phyloP scores from a whole-genome alignment of 176 grass and related monocot species.

The Aechmea fasciata region DNA sequence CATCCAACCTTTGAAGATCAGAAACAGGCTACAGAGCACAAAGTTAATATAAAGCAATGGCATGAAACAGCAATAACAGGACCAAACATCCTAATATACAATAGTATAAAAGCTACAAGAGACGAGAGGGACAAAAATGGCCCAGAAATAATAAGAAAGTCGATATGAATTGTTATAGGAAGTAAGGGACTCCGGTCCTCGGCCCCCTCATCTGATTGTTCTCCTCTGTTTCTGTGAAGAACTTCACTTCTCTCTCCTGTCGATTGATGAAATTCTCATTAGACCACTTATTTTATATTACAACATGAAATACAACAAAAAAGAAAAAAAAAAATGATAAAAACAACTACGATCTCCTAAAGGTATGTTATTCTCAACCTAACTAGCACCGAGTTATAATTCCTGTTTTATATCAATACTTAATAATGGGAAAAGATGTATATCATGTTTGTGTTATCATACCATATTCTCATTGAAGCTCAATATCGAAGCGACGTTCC shows the following conservation, averaged over 20 bases:
- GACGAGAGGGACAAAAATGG: neutral
- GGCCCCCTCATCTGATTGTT: slow-evolving; percentile 99
- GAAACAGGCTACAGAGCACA: too few species aligned
- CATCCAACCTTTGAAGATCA: too few species aligned
- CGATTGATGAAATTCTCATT: neutral
- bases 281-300: neutral
- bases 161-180: slow-evolving; percentile 42
- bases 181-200: slow-evolving; percentile 83
- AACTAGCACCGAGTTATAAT: neutral
- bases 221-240: slow-evolving; percentile 98
- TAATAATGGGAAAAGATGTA: too few species aligned
- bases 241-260: slow-evolving; percentile 91
- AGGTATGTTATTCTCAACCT: neutral
- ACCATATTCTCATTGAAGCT: slow-evolving; percentile 98
- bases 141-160: neutral
- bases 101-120: slow-evolving; percentile 47
- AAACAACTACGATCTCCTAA: neutral
- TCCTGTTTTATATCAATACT: too few species aligned
- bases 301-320: neutral
- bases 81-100: slow-evolving; percentile 47
- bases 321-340: neutral
- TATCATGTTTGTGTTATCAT: slow-evolving; percentile 5
- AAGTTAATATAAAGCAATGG: too few species aligned
- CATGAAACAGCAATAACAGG: slow-evolving; percentile 40
- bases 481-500: slow-evolving; percentile 95